A percentile compares a stretch with the other conserved stretches of the same genome.
Evolutionary conservation across 2,329 filamentous ascomycete species (phyloP).

Genomic region (Pyrenophora teres): DNA sequence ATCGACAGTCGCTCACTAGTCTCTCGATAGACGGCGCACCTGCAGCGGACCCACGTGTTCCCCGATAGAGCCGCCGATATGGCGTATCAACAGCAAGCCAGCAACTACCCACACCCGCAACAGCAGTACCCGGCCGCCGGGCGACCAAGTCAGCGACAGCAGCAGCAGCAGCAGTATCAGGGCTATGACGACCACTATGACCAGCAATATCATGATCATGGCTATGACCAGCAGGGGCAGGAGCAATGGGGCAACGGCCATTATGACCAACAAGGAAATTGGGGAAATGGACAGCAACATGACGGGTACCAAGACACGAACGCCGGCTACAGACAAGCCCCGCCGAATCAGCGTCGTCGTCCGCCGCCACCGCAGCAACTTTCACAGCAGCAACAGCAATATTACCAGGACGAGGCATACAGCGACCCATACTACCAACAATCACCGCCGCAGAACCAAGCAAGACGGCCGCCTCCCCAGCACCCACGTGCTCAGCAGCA

Average conservation of each 20-base stretch:
- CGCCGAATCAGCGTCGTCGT: constrained; percentile 19
- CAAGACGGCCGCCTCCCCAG: constrained; percentile 21
- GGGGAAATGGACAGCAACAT: constrained; percentile 34
- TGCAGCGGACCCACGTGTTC: constrained; percentile 18
- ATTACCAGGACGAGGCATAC: constrained; percentile 36
- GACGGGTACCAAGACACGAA: constrained; percentile 32
- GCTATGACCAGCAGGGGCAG: constrained; percentile 41
- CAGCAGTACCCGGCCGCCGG: constrained; percentile 42
- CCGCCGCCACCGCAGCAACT: constrained; percentile 30
- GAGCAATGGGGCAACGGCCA: constrained; percentile 45
- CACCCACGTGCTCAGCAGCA: constrained; percentile 32
- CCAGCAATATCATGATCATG: constrained; percentile 41
- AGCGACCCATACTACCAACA: constrained; percentile 34
- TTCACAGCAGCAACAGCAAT: constrained; percentile 22
- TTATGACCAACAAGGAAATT: constrained; percentile 39
- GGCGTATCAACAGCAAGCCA: constrained; percentile 49
- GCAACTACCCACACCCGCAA: constrained; percentile 42
- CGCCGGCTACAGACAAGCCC: constrained; percentile 23
- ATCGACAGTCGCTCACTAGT: constrained; percentile 28
- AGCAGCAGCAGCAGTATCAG: constrained; percentile 32
- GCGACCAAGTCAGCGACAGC: constrained; percentile 15
- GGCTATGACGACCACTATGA: constrained; percentile 38
- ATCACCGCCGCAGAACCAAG: constrained; percentile 29
- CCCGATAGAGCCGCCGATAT: constrained; percentile 34
- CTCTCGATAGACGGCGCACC: constrained; percentile 18